These are phyloP conservation scores for Cordyceps javanica DNA, from an alignment of 2,329 filamentous ascomycete genomes.

Conservation along the genomic window DNA sequence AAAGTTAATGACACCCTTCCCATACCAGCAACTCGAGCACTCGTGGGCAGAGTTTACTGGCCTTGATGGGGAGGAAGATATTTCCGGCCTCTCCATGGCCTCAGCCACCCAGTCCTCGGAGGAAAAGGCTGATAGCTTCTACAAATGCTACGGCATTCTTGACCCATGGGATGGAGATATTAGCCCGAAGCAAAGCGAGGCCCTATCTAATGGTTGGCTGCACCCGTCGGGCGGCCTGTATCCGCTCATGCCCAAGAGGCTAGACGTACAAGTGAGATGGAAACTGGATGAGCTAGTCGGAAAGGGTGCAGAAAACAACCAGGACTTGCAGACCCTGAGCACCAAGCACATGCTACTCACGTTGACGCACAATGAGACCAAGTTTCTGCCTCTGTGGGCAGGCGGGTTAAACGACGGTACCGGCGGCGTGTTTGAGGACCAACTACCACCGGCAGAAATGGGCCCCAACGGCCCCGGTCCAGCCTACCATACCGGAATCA, in stretches of 20 bases:
- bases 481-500: constrained; percentile 39
- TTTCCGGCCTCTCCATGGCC: background rate
- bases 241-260: background rate
- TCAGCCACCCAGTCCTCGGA: background rate
- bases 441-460: constrained; percentile 36
- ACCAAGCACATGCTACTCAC: constrained; percentile 44
- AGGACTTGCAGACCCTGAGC: constrained; percentile 19
- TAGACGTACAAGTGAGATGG: background rate
- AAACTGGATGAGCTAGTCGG: background rate
- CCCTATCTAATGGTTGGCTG: background rate
- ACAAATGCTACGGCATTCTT: background rate
- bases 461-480: constrained; percentile 42
- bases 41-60: background rate
- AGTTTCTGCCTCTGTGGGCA: constrained; percentile 60
- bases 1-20: constrained; percentile 17
- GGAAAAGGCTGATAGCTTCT: background rate
- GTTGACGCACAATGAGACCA: constrained; percentile 51
- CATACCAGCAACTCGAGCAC: background rate
- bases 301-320: background rate
- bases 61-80: too few species aligned
- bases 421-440: constrained; percentile 41
- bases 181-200: background rate
- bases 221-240: too few species aligned
- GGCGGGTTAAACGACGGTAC: constrained; percentile 48
- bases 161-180: background rate